A percentile compares a stretch with the other conserved stretches of the same genome.
Conservation (phyloP, 2,329 filamentous ascomycete species). For the Pseudogymnoascus sp. region DNA sequence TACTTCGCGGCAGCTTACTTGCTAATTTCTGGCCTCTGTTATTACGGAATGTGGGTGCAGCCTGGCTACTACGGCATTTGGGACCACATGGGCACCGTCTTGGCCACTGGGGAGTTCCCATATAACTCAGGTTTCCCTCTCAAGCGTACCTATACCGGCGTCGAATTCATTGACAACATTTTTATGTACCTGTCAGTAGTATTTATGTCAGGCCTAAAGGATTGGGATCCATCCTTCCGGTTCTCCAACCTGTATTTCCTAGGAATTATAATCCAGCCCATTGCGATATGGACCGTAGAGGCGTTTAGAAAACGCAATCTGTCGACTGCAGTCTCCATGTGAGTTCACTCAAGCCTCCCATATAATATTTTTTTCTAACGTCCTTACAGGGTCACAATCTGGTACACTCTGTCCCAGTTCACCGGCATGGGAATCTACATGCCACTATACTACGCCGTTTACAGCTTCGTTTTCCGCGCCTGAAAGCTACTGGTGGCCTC, state of each 20-base stretch:
- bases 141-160: background rate
- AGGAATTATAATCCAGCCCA: background rate
- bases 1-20: background rate
- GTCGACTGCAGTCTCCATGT: background rate
- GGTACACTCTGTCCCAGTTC: background rate
- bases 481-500: slow-evolving; percentile 7
- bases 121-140: background rate
- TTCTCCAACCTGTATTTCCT: background rate
- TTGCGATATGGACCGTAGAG: slow-evolving; percentile 8
- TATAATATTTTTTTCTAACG: background rate
- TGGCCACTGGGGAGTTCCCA: slow-evolving; percentile 6
- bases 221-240: slow-evolving; percentile 3
- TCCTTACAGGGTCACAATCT: background rate
- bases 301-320: slow-evolving; percentile 6
- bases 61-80: background rate
- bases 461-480: background rate
- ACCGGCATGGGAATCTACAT: background rate
- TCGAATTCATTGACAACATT: background rate
- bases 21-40: background rate
- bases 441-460: slow-evolving; percentile 3
- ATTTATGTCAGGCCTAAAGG: background rate
- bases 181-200: slow-evolving; percentile 5
- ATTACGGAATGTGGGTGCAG: background rate
- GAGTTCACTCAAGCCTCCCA: background rate
- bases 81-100: background rate